These are phyloP conservation scores for Chenopodium berlandieri DNA, from an alignment of 148 eudicot genomes.

Conservation along the genomic window DNA sequence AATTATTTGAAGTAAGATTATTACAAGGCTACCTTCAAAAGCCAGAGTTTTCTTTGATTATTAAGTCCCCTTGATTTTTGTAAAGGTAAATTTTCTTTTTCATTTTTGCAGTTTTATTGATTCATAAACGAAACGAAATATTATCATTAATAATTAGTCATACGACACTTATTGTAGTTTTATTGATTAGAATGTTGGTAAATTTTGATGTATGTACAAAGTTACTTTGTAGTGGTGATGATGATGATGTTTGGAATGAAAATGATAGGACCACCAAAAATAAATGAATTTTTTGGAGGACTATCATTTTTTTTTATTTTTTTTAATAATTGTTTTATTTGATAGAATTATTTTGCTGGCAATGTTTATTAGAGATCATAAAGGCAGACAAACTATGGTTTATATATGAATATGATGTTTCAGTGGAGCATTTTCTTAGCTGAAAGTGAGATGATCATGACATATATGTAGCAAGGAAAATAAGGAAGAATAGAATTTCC, in stretches of 20 bases:
- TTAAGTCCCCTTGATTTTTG: conserved; percentile 11
- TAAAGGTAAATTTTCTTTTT: conserved; percentile 26
- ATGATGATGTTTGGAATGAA: conserved; percentile 31
- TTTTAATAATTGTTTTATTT: not conserved
- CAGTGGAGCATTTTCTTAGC: conserved; percentile 3
- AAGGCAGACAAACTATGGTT: conserved; percentile 33
- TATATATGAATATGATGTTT: conserved; percentile 28
- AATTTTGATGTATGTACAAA: conserved; percentile 23
- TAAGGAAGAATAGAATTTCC: not conserved
- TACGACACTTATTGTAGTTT: too few species aligned
- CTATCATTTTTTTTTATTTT: not conserved
- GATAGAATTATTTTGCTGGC: not conserved
- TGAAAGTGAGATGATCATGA: conserved; percentile 3
- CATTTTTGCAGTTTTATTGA: not conserved
- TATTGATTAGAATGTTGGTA: too few species aligned
- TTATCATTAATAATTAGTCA: too few species aligned
- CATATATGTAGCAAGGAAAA: too few species aligned
- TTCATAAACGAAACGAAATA: not conserved
- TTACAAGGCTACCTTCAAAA: conserved; percentile 12
- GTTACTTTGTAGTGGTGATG: conserved; percentile 12
- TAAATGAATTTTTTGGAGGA: conserved; percentile 9
- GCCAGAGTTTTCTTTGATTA: conserved; percentile 2
- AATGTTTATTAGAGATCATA: conserved; percentile 18
- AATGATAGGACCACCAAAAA: conserved; percentile 29
- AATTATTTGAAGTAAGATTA: conserved; percentile 20